Base-by-base conservation (phyloP, 129 eudicot genomes). In the Tagetes erecta region DNA sequence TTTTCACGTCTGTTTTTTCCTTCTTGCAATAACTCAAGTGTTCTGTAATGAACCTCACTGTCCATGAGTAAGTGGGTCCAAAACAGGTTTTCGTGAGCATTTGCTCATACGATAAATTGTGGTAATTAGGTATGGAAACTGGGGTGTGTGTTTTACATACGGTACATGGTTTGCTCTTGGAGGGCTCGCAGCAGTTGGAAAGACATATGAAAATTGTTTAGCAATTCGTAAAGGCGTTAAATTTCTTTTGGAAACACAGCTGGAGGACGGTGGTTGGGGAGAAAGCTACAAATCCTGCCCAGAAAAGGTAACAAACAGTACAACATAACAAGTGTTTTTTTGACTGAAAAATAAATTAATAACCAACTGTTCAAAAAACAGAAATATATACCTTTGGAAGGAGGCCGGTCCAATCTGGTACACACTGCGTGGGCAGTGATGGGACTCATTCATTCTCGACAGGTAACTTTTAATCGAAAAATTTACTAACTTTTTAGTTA, bases 391-490 rank as follows among this genome's bases (percentile, higher is more conserved):
- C 91, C 87, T 8, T 70, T 93, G 39, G 95, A 93, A 85, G 67
- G 45, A 62, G 81, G 85, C 3, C 77, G 87, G 1, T 93, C 98
- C 67, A 93, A 88, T 57, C 51, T 90, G 84, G 95, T 88, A 30
- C 96, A 93, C 35, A 93, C 98, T 35, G 84, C 96, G 33, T 93
- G 98, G 98, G 98, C 95, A 2, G 42, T 86, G 86, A 87, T 93
- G 96, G 89, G 89, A 37, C 67, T 93, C 67, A 86, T 93, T 60
- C 91, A 83, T 70, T 80, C 98, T 39, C 84, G 87, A 38, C 98
- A 93, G 92, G 98, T 90, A 37, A 80, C 69, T 65, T 53, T 2
- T 9, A 36, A 36, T 35, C 67, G 11, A 62, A 11, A 60, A 11
- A 35, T 20, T 59, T 9, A 36, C 35, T 10, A 60, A 5, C 41